phyloP scores from a whole-genome alignment of 352 stramenopile genomes.

The Phytopythium vexans region DNA sequence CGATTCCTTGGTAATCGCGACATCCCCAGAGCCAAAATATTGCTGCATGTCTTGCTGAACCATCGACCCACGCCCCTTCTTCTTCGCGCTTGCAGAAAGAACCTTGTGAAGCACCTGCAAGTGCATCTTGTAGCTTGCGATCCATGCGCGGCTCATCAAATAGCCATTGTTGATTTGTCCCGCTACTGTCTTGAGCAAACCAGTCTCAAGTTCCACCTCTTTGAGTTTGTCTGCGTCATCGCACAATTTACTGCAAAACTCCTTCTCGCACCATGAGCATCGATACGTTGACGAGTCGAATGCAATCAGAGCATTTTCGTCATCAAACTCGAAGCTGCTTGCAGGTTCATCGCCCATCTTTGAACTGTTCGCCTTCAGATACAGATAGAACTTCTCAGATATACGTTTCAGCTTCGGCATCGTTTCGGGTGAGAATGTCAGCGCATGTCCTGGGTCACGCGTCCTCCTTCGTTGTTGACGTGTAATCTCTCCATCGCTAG shows the following conservation, averaged over 20 bases:
- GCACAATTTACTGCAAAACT: constrained; percentile 49
- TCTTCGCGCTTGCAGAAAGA: constrained; percentile 31
- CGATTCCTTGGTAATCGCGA: not conserved
- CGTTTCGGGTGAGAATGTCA: constrained; percentile 51
- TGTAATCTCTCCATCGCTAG: not conserved
- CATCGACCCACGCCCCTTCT: constrained; percentile 3
- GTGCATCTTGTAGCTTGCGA: constrained; percentile 67
- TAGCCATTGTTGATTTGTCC: constrained; percentile 21
- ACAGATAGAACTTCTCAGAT: constrained; percentile 42
- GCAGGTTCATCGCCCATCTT: constrained; percentile 1
- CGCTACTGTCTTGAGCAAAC: constrained; percentile 43
- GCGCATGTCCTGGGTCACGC: constrained; percentile 1
- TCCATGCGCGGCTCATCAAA: constrained; percentile 70
- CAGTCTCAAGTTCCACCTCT: constrained; percentile 41
- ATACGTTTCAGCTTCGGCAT: constrained; percentile 56
- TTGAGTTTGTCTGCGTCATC: constrained; percentile 50
- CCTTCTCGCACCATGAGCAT: constrained; percentile 40
- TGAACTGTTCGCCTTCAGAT: constrained; percentile 39
- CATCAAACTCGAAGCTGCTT: not conserved
- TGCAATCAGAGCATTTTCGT: constrained; percentile 9
- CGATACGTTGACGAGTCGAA: constrained; percentile 48
- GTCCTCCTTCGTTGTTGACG: not conserved
- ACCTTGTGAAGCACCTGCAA: constrained; percentile 47
- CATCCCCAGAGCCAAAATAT: constrained; percentile 6
- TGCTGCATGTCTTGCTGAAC: constrained; percentile 11